Evolutionary conservation across 2,329 filamentous ascomycete species (phyloP).

Genomic region (Chaetomiaceae sp.): DNA sequence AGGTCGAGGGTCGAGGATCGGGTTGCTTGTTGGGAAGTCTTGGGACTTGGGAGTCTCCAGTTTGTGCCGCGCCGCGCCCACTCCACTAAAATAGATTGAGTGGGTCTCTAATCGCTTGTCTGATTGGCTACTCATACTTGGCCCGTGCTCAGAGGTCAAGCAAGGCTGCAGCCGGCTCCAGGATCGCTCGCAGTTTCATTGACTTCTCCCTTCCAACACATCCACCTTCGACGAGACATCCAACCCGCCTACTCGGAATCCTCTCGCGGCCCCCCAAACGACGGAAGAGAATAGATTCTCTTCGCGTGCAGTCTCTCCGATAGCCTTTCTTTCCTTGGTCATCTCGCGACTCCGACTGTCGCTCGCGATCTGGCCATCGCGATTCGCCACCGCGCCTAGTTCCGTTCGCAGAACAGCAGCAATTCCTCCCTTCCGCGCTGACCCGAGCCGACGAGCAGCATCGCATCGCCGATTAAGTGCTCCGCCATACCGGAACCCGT

Average conservation of each 20-base stretch:
- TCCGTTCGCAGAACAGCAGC: background rate
- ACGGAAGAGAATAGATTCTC: background rate
- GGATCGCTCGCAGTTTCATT: conserved; percentile 28
- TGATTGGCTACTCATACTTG: conserved; percentile 1
- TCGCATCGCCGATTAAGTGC: background rate
- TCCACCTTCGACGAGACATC: conserved; percentile 29
- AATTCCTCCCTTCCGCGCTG: background rate
- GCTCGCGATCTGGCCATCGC: background rate
- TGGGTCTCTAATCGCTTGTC: too few species aligned
- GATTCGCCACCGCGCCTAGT: conserved; percentile 10
- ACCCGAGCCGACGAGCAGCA: background rate
- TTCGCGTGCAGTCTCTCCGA: background rate
- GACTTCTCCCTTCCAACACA: conserved; percentile 27
- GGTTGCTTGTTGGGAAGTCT: too few species aligned
- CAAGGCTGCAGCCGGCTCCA: conserved; percentile 21
- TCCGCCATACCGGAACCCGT: background rate
- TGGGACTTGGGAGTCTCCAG: too few species aligned
- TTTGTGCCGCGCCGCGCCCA: too few species aligned
- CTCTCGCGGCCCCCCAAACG: background rate
- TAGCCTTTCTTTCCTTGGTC: background rate
- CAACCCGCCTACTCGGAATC: conserved; percentile 13
- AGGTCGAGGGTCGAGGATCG: too few species aligned
- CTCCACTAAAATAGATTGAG: too few species aligned
- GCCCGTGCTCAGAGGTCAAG: conserved; percentile 9
- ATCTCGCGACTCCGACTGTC: background rate